phyloP scores from a whole-genome alignment of 2,329 filamentous ascomycete species.

The Rutstroemia sp. region DNA sequence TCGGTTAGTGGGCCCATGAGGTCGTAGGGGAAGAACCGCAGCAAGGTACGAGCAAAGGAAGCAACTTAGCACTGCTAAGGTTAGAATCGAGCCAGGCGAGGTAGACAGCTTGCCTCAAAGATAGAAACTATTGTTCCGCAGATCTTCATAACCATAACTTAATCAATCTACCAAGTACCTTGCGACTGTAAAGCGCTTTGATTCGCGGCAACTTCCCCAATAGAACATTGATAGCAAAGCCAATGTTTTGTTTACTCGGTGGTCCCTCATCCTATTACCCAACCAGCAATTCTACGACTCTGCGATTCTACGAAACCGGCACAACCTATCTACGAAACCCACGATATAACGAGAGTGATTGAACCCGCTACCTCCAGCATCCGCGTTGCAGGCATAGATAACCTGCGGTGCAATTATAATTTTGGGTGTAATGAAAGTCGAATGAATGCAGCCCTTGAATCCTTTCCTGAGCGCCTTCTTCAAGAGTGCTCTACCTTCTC shows the following conservation, averaged over 20 bases:
- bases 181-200: background rate
- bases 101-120: background rate
- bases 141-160: background rate
- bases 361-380: background rate
- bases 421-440: slow-evolving; percentile 29
- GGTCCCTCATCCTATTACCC: background rate
- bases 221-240: background rate
- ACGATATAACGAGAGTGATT: background rate
- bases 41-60: background rate
- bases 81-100: background rate
- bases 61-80: no score
- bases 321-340: background rate
- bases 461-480: slow-evolving; percentile 98
- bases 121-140: no score
- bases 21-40: background rate
- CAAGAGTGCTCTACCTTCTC: slow-evolving; percentile 83
- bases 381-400: slow-evolving; percentile 18
- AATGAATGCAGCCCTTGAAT: slow-evolving; percentile 97
- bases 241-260: slow-evolving; percentile 1
- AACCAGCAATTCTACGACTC: background rate
- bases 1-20: background rate
- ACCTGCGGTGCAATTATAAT: slow-evolving; percentile 21
- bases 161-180: background rate
- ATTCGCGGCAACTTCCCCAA: background rate
- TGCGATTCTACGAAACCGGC: background rate